These are phyloP conservation scores for Auriscalpium vulgare DNA, from an alignment of 768 basidiomycete species.

Conservation along the genomic window DNA sequence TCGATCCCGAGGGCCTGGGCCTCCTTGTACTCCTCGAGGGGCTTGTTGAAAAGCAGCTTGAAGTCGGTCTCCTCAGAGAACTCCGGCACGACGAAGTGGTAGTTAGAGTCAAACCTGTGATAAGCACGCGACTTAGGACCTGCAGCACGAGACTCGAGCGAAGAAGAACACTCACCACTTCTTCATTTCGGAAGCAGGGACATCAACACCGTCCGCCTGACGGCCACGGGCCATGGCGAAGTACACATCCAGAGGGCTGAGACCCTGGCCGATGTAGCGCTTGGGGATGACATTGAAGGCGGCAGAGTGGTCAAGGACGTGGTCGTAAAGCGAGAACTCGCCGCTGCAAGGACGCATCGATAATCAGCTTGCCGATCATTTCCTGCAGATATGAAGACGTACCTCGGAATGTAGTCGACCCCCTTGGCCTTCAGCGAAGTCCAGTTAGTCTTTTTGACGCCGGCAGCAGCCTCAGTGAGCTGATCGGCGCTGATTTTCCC, in stretches of 20 bases:
- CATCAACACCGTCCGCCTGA: slow-evolving; percentile 90
- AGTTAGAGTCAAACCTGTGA: slow-evolving; percentile 93
- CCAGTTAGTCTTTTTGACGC: slow-evolving; percentile 87
- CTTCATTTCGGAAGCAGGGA: slow-evolving; percentile 98
- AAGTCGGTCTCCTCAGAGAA: slow-evolving; percentile 86
- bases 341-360: slow-evolving; percentile 48
- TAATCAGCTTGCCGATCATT: slow-evolving; percentile 10
- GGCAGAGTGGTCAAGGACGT: slow-evolving; percentile 94
- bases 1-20: slow-evolving; percentile 82
- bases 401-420: slow-evolving; percentile 92
- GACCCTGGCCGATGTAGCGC: slow-evolving; percentile 79
- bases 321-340: slow-evolving; percentile 98
- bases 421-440: slow-evolving; percentile 73
- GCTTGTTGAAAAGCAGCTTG: slow-evolving; percentile 94
- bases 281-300: slow-evolving; percentile 96
- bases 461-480: slow-evolving; percentile 79
- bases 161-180: slow-evolving; percentile 67
- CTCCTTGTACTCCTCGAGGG: slow-evolving; percentile 89
- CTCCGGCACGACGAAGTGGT: slow-evolving; percentile 98
- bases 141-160: background rate
- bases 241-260: slow-evolving; percentile 89
- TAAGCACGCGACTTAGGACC: background rate
- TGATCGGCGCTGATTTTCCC: slow-evolving; percentile 84
- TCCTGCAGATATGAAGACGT: slow-evolving; percentile 19
- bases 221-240: slow-evolving; percentile 99